Percentiles rank a stretch among this genome's conserved stretches.
These are phyloP conservation scores for Claviceps paspali DNA, from an alignment of 2,329 filamentous ascomycete species.

Conservation along the genomic window DNA sequence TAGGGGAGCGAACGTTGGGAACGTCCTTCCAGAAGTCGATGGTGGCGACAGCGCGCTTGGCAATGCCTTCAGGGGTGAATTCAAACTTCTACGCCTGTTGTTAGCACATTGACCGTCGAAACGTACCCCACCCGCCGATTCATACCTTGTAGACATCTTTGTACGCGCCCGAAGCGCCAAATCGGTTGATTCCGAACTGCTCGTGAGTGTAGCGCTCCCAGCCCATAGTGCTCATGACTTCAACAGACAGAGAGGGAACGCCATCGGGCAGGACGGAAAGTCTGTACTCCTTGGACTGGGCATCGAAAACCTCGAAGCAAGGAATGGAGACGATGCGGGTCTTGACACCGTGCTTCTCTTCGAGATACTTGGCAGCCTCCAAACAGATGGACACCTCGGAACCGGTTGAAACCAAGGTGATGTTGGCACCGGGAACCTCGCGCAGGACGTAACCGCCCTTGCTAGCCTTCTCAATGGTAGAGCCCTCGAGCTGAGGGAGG, in stretches of 20 bases:
- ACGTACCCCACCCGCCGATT: constrained; percentile 6
- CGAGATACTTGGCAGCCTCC: constrained; percentile 81
- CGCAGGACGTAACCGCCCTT: constrained; percentile 92
- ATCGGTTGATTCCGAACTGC: constrained; percentile 98
- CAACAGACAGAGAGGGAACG: constrained; percentile 82
- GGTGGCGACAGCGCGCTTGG: constrained; percentile 85
- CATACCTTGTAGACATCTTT: constrained; percentile 89
- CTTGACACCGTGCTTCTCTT: constrained; percentile 74
- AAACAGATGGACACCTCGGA: constrained; percentile 91
- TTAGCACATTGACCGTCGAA: constrained; percentile 17
- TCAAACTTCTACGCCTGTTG: constrained; percentile 70
- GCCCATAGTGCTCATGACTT: constrained; percentile 93
- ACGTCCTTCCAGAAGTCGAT: constrained; percentile 96
- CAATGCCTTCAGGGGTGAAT: constrained; percentile 92
- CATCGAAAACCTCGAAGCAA: constrained; percentile 93
- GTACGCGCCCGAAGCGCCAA: constrained; percentile 93
- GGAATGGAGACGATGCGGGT: constrained; percentile 90
- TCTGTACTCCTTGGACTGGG: constrained; percentile 87
- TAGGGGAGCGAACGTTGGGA: constrained; percentile 76
- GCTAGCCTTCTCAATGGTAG: constrained; percentile 71
- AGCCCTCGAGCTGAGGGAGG: constrained; percentile 92
- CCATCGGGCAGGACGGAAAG: constrained; percentile 86
- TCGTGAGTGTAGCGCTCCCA: constrained; percentile 99
- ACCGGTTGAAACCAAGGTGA: constrained; percentile 88
- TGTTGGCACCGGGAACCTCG: constrained; percentile 66